Evolutionary conservation across 129 eudicot species (phyloP).

Genomic region (Apium graveolens): DNA sequence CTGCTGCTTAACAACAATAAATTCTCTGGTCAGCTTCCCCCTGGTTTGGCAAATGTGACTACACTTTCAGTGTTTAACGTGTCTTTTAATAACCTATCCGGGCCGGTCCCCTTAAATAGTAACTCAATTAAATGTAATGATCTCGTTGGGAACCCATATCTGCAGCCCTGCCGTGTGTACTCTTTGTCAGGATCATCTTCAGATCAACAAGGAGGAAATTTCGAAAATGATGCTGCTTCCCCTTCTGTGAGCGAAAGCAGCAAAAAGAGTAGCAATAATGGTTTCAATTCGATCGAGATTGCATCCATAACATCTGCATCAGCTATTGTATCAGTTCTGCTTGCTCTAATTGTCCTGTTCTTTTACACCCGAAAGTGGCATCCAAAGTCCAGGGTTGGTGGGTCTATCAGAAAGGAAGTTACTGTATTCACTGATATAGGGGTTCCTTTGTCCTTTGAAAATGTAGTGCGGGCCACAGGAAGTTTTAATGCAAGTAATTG

Average conservation of each 20-base stretch:
- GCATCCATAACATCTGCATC: slow-evolving; percentile 78
- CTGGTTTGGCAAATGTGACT: slow-evolving; percentile 40
- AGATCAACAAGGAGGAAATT: slow-evolving; percentile 24
- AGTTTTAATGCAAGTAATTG: slow-evolving; percentile 78
- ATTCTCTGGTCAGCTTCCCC: slow-evolving; percentile 54
- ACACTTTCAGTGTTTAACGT: slow-evolving; percentile 49
- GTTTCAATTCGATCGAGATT: slow-evolving; percentile 57
- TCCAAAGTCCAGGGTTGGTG: slow-evolving; percentile 52
- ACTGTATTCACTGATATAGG: slow-evolving; percentile 68
- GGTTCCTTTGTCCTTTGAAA: slow-evolving; percentile 67
- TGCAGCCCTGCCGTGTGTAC: slow-evolving; percentile 39
- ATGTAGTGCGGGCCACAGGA: slow-evolving; percentile 71
- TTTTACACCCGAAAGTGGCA: slow-evolving; percentile 66
- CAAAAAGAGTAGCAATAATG: slow-evolving; percentile 8
- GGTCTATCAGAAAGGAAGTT: slow-evolving; percentile 55
- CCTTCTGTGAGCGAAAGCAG: slow-evolving; percentile 7
- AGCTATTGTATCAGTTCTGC: slow-evolving; percentile 61
- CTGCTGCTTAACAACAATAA: slow-evolving; percentile 64
- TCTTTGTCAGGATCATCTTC: slow-evolving; percentile 42
- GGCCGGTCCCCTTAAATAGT: slow-evolving; percentile 39
- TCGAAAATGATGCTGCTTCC: slow-evolving; percentile 12
- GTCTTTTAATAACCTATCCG: slow-evolving; percentile 69
- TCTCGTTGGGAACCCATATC: slow-evolving; percentile 56
- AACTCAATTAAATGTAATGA: slow-evolving; percentile 55
- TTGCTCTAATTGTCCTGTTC: slow-evolving; percentile 69